Evolutionary conservation across 305 asterid genomes (phyloP).

Genomic region (Coffea humblotiana): DNA sequence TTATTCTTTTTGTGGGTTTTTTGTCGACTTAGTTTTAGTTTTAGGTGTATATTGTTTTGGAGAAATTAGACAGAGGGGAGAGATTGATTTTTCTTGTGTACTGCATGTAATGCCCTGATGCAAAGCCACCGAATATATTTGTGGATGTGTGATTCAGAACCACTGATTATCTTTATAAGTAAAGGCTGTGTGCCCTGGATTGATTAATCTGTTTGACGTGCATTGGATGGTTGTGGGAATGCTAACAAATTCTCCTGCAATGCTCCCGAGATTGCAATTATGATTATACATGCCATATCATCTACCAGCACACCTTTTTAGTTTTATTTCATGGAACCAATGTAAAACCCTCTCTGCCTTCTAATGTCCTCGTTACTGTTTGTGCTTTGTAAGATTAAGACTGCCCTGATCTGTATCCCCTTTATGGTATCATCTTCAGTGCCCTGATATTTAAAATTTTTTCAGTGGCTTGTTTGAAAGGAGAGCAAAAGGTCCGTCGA

Average conservation of each 20-base stretch:
- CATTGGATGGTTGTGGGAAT: not conserved
- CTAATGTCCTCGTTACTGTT: not conserved
- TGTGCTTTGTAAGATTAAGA: not conserved
- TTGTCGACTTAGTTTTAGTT: not conserved
- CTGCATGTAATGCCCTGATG: not conserved
- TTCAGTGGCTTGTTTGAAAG: constrained; percentile 96
- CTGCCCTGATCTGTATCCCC: not conserved
- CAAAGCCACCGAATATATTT: no score
- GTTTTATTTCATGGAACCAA: not conserved
- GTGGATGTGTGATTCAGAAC: not conserved
- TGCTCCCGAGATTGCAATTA: not conserved
- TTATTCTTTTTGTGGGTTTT: not conserved
- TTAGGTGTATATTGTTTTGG: not conserved
- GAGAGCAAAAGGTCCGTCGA: constrained; percentile 88
- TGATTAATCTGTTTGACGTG: not conserved
- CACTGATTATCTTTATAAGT: no score
- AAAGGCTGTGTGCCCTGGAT: not conserved
- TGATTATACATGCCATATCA: not conserved
- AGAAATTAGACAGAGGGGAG: not conserved
- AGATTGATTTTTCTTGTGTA: not conserved
- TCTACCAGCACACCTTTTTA: not conserved
- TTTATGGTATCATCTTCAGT: not conserved
- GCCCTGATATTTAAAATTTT: constrained; percentile 11
- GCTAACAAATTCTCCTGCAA: not conserved
- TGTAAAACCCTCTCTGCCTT: not conserved